Conservation (phyloP, 2,329 filamentous ascomycete species). For the Capronia americana region DNA sequence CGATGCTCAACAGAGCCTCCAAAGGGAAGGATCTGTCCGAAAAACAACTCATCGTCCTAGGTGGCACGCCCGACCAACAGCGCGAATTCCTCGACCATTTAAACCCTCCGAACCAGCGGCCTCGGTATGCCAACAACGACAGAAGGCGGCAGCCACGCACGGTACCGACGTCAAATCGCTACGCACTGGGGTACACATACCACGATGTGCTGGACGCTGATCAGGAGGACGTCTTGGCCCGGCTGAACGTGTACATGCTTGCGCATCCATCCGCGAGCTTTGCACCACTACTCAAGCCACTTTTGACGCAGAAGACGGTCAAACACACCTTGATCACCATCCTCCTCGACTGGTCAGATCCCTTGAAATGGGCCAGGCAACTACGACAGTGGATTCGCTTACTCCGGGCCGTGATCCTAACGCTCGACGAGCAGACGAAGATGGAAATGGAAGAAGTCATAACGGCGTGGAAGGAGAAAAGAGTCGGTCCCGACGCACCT, state of each 20-base stretch:
- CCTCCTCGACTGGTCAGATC: slow-evolving; percentile 93
- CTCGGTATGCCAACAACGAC: slow-evolving; percentile 58
- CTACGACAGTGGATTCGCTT: slow-evolving; percentile 88
- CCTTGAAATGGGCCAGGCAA: slow-evolving; percentile 90
- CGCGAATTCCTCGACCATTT: slow-evolving; percentile 77
- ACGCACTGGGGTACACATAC: slow-evolving; percentile 92
- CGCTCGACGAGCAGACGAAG: slow-evolving; percentile 76
- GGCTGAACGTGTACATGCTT: slow-evolving; percentile 86
- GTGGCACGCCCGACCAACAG: slow-evolving; percentile 84
- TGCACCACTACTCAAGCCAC: slow-evolving; percentile 79
- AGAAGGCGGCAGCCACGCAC: slow-evolving; percentile 60
- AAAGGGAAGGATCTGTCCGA: slow-evolving; percentile 88
- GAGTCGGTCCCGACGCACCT: slow-evolving; percentile 57
- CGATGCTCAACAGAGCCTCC: slow-evolving; percentile 87
- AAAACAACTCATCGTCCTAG: slow-evolving; percentile 87
- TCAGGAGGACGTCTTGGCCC: slow-evolving; percentile 92
- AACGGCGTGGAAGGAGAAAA: slow-evolving; percentile 76
- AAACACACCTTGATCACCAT: slow-evolving; percentile 87
- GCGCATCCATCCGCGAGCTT: slow-evolving; percentile 85
- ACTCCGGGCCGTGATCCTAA: slow-evolving; percentile 75
- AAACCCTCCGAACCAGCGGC: slow-evolving; percentile 48
- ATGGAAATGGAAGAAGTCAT: slow-evolving; percentile 87
- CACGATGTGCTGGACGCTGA: slow-evolving; percentile 93
- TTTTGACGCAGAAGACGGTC: slow-evolving; percentile 82
- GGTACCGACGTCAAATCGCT: slow-evolving; percentile 86